A percentile compares a stretch with the other conserved stretches of the same genome.
phyloP scores from a whole-genome alignment of 495 filamentous ascomycete genomes.

The Penicillium daleae region DNA sequence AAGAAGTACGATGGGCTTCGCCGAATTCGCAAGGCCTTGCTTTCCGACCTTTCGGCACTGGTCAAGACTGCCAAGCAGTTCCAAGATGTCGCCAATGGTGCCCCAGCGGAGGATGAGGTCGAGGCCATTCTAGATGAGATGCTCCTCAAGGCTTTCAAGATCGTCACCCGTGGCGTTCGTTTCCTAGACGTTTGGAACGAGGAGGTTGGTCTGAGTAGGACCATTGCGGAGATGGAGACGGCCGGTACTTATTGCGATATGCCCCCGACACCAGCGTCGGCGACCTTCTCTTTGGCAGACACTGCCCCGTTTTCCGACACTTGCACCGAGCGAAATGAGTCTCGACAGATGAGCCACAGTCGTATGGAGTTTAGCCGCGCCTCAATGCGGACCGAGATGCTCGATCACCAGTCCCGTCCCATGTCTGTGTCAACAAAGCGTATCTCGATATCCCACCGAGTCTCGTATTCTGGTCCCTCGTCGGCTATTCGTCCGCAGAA shows the following conservation, averaged over 20 bases:
- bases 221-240: slow-evolving; percentile 61
- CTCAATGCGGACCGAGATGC: slow-evolving; percentile 43
- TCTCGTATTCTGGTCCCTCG: slow-evolving; percentile 56
- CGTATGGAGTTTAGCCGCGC: slow-evolving; percentile 44
- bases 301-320: slow-evolving; percentile 25
- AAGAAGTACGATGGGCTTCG: slow-evolving; percentile 75
- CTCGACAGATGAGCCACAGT: slow-evolving; percentile 42
- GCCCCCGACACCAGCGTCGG: slow-evolving; percentile 75
- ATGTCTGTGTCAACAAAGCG: slow-evolving; percentile 49
- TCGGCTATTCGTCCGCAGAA: slow-evolving; percentile 49
- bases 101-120: slow-evolving; percentile 59
- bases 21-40: slow-evolving; percentile 78
- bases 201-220: slow-evolving; percentile 66
- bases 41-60: slow-evolving; percentile 86
- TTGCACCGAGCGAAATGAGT: slow-evolving; percentile 38
- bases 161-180: slow-evolving; percentile 85
- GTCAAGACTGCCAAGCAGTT: slow-evolving; percentile 85
- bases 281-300: slow-evolving; percentile 42
- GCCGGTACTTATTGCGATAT: slow-evolving; percentile 41
- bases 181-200: slow-evolving; percentile 92
- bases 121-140: slow-evolving; percentile 87
- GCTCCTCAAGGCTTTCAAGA: slow-evolving; percentile 89
- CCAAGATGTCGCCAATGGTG: slow-evolving; percentile 62
- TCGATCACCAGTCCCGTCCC: slow-evolving; percentile 37
- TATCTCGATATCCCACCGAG: slow-evolving; percentile 59